Base-by-base conservation (phyloP, 2,329 filamentous ascomycete species). In the Calonectria montana region DNA sequence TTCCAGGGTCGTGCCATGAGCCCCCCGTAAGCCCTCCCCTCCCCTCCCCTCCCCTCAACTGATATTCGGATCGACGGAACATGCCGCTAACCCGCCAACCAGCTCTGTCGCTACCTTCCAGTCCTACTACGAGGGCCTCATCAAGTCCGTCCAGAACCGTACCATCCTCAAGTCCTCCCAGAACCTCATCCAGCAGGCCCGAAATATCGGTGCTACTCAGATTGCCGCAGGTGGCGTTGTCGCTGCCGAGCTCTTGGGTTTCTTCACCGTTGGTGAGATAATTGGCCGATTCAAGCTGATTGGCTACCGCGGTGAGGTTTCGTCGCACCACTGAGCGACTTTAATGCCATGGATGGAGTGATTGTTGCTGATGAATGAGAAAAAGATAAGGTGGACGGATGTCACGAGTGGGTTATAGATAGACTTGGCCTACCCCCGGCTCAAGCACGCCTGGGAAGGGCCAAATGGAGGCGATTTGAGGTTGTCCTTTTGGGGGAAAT, bases 261-360 rank as follows among this genome's bases (percentile, higher is more conserved):
- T 99, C 91, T 99, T 98, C 90, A 97, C 96, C 73, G 91, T 98
- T 67, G 97, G 97, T 76, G 96, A 98, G 90, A 98, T 99, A 85
- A 92, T 99, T 81, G 97, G 97, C 81, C 91, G 96, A 82, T 91
- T 97, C 88, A 98, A 99, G 93, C 85, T 99, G 79, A 89, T 99
- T 79, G 97, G 97, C 76, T 99, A 99, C 90, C 91, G 90, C 85
- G 94, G 94, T 82, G 91, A 94, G 83, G 82, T 84, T 74, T 89
- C 88, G 78, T 87, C 88, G 76, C 89, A 92, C 84, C 91, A 91
- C 85, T 91, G 88, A 87, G 79, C 64, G 64, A 43, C 21, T 69
- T 70, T 69, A 59, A 53, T 69, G 65, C 50, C 62, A 70, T 53
- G 67, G 63, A 74, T 69, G 45, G 41, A 43, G 61, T 64, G 31